A percentile compares a stretch with the other conserved stretches of the same genome.
Conservation (phyloP, 2,329 filamentous ascomycete species). For the Fusarium domesticum region DNA sequence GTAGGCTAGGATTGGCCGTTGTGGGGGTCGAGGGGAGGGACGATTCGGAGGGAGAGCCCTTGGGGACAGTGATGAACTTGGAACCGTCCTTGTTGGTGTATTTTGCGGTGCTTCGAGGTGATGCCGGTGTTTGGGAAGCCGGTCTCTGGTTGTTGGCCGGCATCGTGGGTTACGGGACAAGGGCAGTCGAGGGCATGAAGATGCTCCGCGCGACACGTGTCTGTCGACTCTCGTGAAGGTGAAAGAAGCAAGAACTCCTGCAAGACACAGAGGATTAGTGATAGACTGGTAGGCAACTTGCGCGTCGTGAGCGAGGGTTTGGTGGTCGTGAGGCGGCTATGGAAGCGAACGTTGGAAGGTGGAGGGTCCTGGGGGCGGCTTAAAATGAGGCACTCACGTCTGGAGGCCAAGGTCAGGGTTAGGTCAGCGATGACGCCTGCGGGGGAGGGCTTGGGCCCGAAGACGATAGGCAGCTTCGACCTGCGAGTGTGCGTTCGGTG, state of each 20-base stretch:
- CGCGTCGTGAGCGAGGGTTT: constrained; percentile 18
- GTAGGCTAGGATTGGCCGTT: constrained; percentile 37
- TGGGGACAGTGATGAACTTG: constrained; percentile 65
- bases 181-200: constrained; percentile 40
- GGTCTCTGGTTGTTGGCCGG: constrained; percentile 53
- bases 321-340: constrained; percentile 20
- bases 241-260: constrained; percentile 13
- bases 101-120: constrained; percentile 55
- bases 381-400: constrained; percentile 38
- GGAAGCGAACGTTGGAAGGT: constrained; percentile 24
- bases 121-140: constrained; percentile 48
- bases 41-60: constrained; percentile 50
- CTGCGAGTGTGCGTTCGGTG: constrained; percentile 11
- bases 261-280: constrained; percentile 24
- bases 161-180: constrained; percentile 41
- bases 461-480: constrained; percentile 16
- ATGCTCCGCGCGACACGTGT: constrained; percentile 32
- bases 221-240: constrained; percentile 22
- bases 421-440: constrained; percentile 41
- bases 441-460: constrained; percentile 23
- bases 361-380: constrained; percentile 31
- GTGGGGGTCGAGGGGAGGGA: constrained; percentile 53
- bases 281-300: constrained; percentile 11
- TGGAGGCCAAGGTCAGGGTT: constrained; percentile 34
- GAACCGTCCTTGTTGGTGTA: constrained; percentile 68